phyloP scores from a whole-genome alignment of 1,139 yeast species.

The Zygoascus hellenicus region DNA sequence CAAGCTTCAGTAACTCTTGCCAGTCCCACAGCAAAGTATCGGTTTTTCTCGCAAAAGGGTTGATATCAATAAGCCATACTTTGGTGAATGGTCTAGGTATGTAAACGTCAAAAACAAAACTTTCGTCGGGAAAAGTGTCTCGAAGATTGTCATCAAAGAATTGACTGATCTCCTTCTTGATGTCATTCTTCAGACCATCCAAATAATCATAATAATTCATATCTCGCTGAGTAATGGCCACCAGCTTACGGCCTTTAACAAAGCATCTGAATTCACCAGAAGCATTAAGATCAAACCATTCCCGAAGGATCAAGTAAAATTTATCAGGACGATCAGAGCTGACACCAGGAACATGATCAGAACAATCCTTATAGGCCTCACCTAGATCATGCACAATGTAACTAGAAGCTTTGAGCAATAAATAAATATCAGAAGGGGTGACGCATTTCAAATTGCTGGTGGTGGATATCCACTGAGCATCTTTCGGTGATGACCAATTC shows the following conservation, averaged over 20 bases:
- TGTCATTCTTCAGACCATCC: slow-evolving; percentile 40
- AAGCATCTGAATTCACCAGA: slow-evolving; percentile 88
- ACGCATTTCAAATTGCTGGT: slow-evolving; percentile 69
- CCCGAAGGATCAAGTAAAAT: slow-evolving; percentile 65
- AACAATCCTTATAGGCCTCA: slow-evolving; percentile 52
- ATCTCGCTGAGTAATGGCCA: slow-evolving; percentile 83
- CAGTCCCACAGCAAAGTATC: slow-evolving; percentile 77
- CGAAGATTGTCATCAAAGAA: slow-evolving; percentile 50
- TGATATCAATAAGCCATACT: slow-evolving; percentile 71
- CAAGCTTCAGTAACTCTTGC: slow-evolving; percentile 55
- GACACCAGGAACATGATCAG: slow-evolving; percentile 15
- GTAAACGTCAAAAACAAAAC: slow-evolving; percentile 73
- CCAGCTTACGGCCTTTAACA: slow-evolving; percentile 52
- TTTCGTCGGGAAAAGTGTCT: slow-evolving; percentile 47
- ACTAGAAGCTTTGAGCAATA: slow-evolving; percentile 78
- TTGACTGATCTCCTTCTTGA: slow-evolving; percentile 45
- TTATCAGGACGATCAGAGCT: slow-evolving; percentile 24
- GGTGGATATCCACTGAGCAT: slow-evolving; percentile 85
- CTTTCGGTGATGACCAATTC: slow-evolving; percentile 97
- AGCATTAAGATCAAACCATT: slow-evolving; percentile 80
- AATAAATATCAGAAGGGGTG: slow-evolving; percentile 65
- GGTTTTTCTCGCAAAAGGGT: slow-evolving; percentile 74
- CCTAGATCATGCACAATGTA: slow-evolving; percentile 81
- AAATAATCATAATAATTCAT: slow-evolving; percentile 73
- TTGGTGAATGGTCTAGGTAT: slow-evolving; percentile 66